Evolutionary conservation across 2,329 filamentous ascomycete species (phyloP).

Genomic region (Fusarium sp.): DNA sequence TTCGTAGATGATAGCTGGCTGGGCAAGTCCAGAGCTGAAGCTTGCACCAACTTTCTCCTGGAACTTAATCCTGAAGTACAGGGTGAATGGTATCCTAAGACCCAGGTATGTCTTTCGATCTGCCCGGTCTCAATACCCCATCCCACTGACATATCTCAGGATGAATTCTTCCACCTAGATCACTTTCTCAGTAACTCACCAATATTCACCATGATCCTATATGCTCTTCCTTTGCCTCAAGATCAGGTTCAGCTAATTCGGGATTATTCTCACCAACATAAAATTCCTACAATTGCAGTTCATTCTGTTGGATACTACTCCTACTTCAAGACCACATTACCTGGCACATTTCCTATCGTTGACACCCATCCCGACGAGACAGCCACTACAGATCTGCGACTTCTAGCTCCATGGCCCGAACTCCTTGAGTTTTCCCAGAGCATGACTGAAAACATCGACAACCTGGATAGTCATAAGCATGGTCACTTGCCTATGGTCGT

Average conservation of each 20-base stretch:
- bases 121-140: neutral
- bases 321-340: constrained; percentile 82
- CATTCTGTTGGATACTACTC: constrained; percentile 94
- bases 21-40: constrained; percentile 80
- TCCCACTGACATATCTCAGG: constrained; percentile 18
- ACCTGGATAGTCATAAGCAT: constrained; percentile 80
- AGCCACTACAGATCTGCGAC: constrained; percentile 82
- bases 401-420: constrained; percentile 88
- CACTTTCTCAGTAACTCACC: constrained; percentile 53
- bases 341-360: constrained; percentile 86
- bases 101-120: constrained; percentile 41
- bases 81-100: constrained; percentile 72
- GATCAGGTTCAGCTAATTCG: constrained; percentile 57
- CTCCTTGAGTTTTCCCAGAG: constrained; percentile 72
- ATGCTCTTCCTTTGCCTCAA: constrained; percentile 59
- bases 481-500: constrained; percentile 91
- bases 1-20: constrained; percentile 85
- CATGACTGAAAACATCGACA: constrained; percentile 75
- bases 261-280: constrained; percentile 60
- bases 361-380: constrained; percentile 94
- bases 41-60: constrained; percentile 77
- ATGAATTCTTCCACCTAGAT: constrained; percentile 50
- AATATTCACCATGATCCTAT: constrained; percentile 64
- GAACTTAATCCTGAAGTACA: constrained; percentile 95
- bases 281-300: constrained; percentile 80